Base-by-base conservation (phyloP, 1,139 yeast species). In the Pichia sp. region DNA sequence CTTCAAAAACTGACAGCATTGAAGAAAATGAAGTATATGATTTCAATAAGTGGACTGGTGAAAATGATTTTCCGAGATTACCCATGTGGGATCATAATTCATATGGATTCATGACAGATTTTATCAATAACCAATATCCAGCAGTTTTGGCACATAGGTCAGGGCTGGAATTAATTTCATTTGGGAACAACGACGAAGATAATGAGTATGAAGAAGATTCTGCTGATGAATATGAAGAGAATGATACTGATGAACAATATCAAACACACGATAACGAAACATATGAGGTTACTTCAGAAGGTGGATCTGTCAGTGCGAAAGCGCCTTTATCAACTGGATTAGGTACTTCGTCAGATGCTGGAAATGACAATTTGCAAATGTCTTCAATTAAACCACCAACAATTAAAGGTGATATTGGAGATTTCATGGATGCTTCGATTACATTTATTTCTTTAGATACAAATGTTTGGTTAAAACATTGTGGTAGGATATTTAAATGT, bases 381-480 rank as follows among this genome's bases (percentile, higher is more conserved):
- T n/a, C n/a, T n/a, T n/a, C n/a, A n/a, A n/a, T n/a, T n/a, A n/a
- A 42, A 33, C 37, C 44, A 30, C 22, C 16, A 7, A 11, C 35
- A 4, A 46, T 59, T 11, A 40, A 43, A 6, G 66, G 66, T n/a
- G 58, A 62, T 45, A 42, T 62, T 22, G 66, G 66, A 7, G 60
- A 58, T 26, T 64, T 69, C 38, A 76, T 78, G 73, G 83, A 78
- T 56, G 69, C 74, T 8, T 61, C 70, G 9, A 64, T 77, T 35
- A 80, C 89, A 0, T 74, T 73, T 54, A 72, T 83, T 45, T 78
- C 87, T 1, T 68, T 83, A 46, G 94, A 84, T 64, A 84, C 94
- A 7, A 83, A 85, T 51, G 79, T 84, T 49, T 84, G 92, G 92
- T 67, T 84, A 52, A 82, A 84, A 55, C 90, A 83, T 59, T 83